A percentile compares a stretch with the other conserved stretches of the same genome.
These are phyloP conservation scores for Citeromyces hawaiiensis DNA, from an alignment of 1,139 yeast species.

Conservation along the genomic window DNA sequence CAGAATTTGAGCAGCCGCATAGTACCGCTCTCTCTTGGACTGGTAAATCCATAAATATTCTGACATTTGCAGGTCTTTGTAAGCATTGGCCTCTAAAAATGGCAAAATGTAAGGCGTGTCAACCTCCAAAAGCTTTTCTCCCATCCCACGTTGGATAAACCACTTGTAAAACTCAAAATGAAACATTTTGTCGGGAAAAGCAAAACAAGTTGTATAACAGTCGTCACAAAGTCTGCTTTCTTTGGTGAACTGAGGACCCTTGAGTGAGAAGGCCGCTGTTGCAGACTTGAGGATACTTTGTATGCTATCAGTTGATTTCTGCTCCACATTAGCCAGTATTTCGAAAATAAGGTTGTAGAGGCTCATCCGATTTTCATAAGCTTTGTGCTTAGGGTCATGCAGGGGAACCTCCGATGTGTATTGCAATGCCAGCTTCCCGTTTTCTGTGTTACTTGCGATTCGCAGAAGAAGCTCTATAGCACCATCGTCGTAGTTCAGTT, in stretches of 20 bases:
- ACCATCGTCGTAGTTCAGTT: constrained; percentile 68
- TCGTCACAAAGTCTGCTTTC: constrained; percentile 51
- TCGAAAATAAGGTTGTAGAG: constrained; percentile 66
- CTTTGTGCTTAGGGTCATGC: constrained; percentile 11
- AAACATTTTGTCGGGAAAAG: constrained; percentile 66
- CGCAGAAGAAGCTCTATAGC: constrained; percentile 76
- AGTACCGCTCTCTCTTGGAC: constrained; percentile 69
- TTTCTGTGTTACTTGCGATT: constrained; percentile 59
- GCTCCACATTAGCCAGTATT: constrained; percentile 60
- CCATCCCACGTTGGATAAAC: constrained; percentile 69
- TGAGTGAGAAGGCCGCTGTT: constrained; percentile 11
- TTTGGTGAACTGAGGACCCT: constrained; percentile 31
- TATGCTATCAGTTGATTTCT: constrained; percentile 41
- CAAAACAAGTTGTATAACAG: constrained; percentile 64
- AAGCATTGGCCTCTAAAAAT: constrained; percentile 65
- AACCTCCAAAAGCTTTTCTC: constrained; percentile 65
- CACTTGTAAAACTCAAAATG: constrained; percentile 90
- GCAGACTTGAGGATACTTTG: constrained; percentile 23
- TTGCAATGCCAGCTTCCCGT: constrained; percentile 40
- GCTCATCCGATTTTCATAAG: constrained; percentile 26
- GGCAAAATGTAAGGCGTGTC: constrained; percentile 72
- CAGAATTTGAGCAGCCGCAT: constrained; percentile 73
- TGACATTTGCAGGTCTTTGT: constrained; percentile 56
- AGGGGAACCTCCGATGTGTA: constrained; percentile 32
- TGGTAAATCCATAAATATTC: constrained; percentile 82